phyloP scores from a whole-genome alignment of 2,329 filamentous ascomycete species.

The Cercospora sp. region DNA sequence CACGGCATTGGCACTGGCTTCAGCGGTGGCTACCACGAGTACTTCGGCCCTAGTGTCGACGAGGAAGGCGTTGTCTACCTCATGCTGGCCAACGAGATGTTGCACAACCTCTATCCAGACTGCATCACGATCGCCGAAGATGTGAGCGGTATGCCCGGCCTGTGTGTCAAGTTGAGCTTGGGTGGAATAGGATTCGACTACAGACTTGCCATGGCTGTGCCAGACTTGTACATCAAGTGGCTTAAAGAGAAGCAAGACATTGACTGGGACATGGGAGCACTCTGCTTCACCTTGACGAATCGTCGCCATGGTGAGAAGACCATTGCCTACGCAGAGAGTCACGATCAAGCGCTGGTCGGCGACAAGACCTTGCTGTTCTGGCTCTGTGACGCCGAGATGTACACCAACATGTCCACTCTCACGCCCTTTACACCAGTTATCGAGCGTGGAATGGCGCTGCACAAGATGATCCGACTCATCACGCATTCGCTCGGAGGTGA shows the following conservation, averaged over 20 bases:
- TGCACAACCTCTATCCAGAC: slow-evolving; percentile 85
- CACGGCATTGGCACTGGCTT: slow-evolving; percentile 99
- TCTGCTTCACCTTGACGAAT: slow-evolving; percentile 87
- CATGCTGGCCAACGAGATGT: slow-evolving; percentile 94
- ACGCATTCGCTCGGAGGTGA: slow-evolving; percentile 91
- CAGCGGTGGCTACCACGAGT: slow-evolving; percentile 96
- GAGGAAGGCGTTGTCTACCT: slow-evolving; percentile 93
- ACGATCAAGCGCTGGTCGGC: slow-evolving; percentile 55
- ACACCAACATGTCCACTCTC: slow-evolving; percentile 92
- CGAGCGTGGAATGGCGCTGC: slow-evolving; percentile 83
- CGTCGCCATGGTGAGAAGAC: slow-evolving; percentile 95
- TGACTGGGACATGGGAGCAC: slow-evolving; percentile 84
- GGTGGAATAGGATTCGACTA: slow-evolving; percentile 98
- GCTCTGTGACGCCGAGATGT: slow-evolving; percentile 94
- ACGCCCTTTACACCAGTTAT: slow-evolving; percentile 84
- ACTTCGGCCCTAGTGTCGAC: slow-evolving; percentile 86
- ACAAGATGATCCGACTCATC: slow-evolving; percentile 96
- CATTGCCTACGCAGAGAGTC: slow-evolving; percentile 59
- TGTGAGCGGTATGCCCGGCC: slow-evolving; percentile 96
- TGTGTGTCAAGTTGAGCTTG: slow-evolving; percentile 80
- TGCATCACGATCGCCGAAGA: slow-evolving; percentile 93
- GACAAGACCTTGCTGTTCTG: slow-evolving; percentile 98
- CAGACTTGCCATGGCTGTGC: slow-evolving; percentile 93
- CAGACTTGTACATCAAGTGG: slow-evolving; percentile 99
- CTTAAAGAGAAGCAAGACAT: slow-evolving; percentile 89